phyloP scores from a whole-genome alignment of 805 yeast species.

The Cephaloascus albidus region DNA sequence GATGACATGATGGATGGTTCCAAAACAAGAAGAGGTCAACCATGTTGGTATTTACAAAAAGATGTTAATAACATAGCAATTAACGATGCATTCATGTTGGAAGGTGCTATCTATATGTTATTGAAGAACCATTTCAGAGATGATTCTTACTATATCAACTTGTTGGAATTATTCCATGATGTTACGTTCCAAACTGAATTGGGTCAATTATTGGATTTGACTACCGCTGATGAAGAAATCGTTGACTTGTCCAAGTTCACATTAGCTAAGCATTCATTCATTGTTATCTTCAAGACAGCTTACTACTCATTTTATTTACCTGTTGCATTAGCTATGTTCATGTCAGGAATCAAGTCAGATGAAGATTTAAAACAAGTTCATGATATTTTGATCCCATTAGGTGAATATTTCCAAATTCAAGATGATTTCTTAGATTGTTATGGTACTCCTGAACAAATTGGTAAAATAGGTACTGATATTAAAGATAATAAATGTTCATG shows the following conservation, averaged over 20 bases:
- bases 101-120: constrained; percentile 83
- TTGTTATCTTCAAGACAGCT: constrained; percentile 95
- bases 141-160: constrained; percentile 79
- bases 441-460: constrained; percentile 95
- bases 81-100: constrained; percentile 95
- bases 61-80: constrained; percentile 90
- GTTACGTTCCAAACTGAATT: constrained; percentile 96
- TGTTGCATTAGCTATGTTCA: constrained; percentile 92
- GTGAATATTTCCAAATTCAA: constrained; percentile 98
- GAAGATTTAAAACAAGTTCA: constrained; percentile 80
- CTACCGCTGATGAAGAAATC: constrained; percentile 94
- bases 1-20: constrained; percentile 98
- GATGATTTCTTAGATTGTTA: constrained; percentile 96
- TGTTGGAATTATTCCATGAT: constrained; percentile 91
- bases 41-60: constrained; percentile 87
- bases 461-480: constrained; percentile 97
- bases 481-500: constrained; percentile 98
- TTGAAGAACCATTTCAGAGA: constrained; percentile 81
- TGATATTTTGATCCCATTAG: constrained; percentile 85
- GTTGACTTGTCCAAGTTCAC: constrained; percentile 87
- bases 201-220: constrained; percentile 91
- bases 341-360: constrained; percentile 68
- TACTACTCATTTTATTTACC: constrained; percentile 96
- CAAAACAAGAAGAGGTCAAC: constrained; percentile 95
- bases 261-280: constrained; percentile 84